Evolutionary conservation across 768 basidiomycete genomes (phyloP).

Genomic region (Antrodiella citrinella): DNA sequence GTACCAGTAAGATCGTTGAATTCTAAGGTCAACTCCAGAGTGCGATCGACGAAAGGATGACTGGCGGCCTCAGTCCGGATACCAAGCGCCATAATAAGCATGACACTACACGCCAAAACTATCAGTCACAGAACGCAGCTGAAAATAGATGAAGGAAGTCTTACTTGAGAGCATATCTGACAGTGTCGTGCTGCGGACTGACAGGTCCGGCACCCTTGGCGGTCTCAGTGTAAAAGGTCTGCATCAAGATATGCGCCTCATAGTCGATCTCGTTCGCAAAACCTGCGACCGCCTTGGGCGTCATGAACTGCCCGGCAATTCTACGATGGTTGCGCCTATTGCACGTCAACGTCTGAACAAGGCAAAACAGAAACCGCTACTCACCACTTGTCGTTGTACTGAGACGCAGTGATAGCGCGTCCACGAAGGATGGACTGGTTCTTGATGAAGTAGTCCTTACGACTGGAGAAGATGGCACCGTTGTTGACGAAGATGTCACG

Average conservation of each 20-base stretch:
- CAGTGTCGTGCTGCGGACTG: conserved; percentile 30
- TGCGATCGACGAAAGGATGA: conserved; percentile 29
- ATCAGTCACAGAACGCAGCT: neutral
- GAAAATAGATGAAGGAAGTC: neutral
- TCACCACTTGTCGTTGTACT: conserved; percentile 35
- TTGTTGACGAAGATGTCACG: conserved; percentile 38
- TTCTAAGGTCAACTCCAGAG: conserved; percentile 31
- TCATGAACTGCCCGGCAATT: conserved; percentile 27
- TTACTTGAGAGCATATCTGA: conserved; percentile 23
- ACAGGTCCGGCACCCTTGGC: conserved; percentile 25
- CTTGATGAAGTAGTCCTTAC: conserved; percentile 38
- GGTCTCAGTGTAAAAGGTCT: conserved; percentile 25
- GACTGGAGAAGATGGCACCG: conserved; percentile 35
- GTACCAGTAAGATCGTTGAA: conserved; percentile 21
- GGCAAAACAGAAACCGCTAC: neutral
- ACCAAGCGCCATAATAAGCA: conserved; percentile 35
- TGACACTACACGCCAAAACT: conserved; percentile 20
- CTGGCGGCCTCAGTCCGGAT: conserved; percentile 30
- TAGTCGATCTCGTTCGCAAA: conserved; percentile 29
- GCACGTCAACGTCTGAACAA: neutral
- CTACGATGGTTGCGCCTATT: conserved; percentile 33
- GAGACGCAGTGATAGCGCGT: conserved; percentile 35
- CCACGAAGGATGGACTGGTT: conserved; percentile 33
- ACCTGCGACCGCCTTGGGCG: conserved; percentile 24
- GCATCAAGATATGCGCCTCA: conserved; percentile 24